Base-by-base conservation (phyloP, 805 yeast genomes). In the Maudiozyma barnettii region DNA sequence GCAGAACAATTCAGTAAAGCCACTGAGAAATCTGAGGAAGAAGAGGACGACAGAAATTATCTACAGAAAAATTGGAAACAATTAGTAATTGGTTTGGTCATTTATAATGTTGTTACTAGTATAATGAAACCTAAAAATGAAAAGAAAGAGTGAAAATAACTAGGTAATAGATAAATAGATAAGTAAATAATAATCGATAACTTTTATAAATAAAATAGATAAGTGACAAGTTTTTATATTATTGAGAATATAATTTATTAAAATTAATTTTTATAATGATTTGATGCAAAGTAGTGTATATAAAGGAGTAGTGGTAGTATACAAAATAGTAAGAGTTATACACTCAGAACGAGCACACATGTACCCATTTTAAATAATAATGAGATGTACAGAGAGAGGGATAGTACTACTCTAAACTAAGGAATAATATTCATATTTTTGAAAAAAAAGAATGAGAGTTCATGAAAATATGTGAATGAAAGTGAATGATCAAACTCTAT, bases 41-140 rank as follows among this genome's bases (percentile, higher is more conserved):
- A 51, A 2, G 50, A 23, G 6, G 59, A 54, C 18, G 54, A 54
- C 4, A 49, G 48, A 22, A 43, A 60, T 1, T 64, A 62, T 58
- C 33, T 61, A 19, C 59, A 56, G 43, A 58, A 60, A 45, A 62
- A 62, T 49, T 64, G 68, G 68, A 62, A 57, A 46, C 47, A 49
- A 45, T 26, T 64, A 1, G 47, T 59, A 12, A 44, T 64, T 20
- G 66, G 65, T 5, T 39, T 61, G 5, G 48, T 62, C 1, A 35
- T 58, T 2, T 62, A 58, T 44, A 59, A 56, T 38, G 39, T 54
- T 13, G 40, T 44, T 31, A 41, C 42, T 5, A 35, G 38, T 21
- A 26, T 30, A 19, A 21, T 26, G 10, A 46, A 46, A 22, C 41
- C 41, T 7, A 3, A 6, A 26, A 12, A 26, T 26, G 30, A 26